phyloP scores from a whole-genome alignment of 352 stramenopile species.

The Globisporangium recalcitrans region DNA sequence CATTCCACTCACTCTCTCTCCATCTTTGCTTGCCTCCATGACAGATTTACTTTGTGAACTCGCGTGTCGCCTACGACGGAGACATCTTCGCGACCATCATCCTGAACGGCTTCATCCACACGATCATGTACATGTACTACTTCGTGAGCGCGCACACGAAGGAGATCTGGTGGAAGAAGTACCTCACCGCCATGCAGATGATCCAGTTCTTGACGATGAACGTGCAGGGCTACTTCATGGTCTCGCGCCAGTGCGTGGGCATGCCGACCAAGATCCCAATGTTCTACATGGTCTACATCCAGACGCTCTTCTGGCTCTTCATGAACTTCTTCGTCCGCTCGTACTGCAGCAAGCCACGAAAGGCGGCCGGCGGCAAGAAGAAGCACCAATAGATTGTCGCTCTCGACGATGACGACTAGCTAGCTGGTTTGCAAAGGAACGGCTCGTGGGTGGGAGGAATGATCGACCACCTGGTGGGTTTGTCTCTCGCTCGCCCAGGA shows the following conservation, averaged over 20 bases:
- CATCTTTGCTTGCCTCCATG: not conserved
- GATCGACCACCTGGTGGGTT: no score
- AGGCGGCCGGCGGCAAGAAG: conserved; percentile 45
- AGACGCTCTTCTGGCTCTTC: conserved; percentile 94
- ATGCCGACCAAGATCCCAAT: conserved; percentile 71
- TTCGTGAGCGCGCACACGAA: conserved; percentile 96
- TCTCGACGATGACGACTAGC: conserved; percentile 8
- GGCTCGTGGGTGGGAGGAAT: no score
- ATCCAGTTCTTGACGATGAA: conserved; percentile 92
- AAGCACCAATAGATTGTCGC: conserved; percentile 33
- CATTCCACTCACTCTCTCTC: not conserved
- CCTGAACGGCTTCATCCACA: conserved; percentile 97
- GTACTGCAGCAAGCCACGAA: conserved; percentile 77
- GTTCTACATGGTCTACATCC: conserved; percentile 95
- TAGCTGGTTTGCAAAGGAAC: not conserved
- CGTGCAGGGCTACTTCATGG: conserved; percentile 64
- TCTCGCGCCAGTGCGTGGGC: conserved; percentile 87
- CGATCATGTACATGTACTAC: conserved; percentile 99
- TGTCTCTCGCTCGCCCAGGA: not conserved
- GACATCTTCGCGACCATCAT: conserved; percentile 97
- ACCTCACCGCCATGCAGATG: conserved; percentile 94
- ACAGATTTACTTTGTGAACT: conserved; percentile 94
- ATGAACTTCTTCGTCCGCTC: conserved; percentile 95
- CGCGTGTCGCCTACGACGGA: conserved; percentile 93
- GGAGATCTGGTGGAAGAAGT: conserved; percentile 98